Evolutionary conservation across 192 early-diverging fungal species (phyloP), one percentile per base, ranked within the genome.

Genomic region (Helicostylum pulchrum): DNA sequence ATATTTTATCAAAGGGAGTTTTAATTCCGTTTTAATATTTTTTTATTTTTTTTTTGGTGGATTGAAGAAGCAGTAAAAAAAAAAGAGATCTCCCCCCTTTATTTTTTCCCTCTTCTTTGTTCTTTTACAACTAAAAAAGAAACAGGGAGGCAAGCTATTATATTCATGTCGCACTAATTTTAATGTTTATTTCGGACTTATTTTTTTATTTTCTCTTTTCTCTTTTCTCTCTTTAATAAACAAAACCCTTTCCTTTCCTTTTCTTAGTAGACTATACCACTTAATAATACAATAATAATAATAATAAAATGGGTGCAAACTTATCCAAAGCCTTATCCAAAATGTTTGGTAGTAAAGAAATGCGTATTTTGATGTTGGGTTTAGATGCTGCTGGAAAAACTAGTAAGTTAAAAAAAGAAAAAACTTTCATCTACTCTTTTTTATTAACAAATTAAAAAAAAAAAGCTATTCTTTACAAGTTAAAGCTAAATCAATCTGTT

Each of bases 401-500:
- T 70, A 98, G 81, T 83, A 83, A 57, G 52, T 8, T 36, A 56
- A 39, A 6, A 21, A 12, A 44, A 15, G 32, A 10, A 11, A 49
- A 17, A 31, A 20, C 8, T 32, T 19, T 55, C 31, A 55, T 56
- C 31, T 32, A n/a, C 14, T 14, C 23, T 34, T 12, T 5, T 14
- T 20, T 23, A 14, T 39, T 32, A 2, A 44, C 19, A 46, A 7
- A 54, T 42, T 14, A 23, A 42, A 34, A 39, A 43, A 55, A 19
- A 15, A 12, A 42, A 85, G 83, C 97, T 62, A 99, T 99, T 65
- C 83, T 99, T 58, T 99, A 97, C 87, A 96, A 96, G 83, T 86
- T 99, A 47, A 97, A 99, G 83, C 83, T 99, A 34, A 95, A 96
- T 65, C 94, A 99, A 78, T 93, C 96, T 61, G 94, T 99, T 51